Conservation (phyloP, 306 rosid species). For the Dryas drummondii region DNA sequence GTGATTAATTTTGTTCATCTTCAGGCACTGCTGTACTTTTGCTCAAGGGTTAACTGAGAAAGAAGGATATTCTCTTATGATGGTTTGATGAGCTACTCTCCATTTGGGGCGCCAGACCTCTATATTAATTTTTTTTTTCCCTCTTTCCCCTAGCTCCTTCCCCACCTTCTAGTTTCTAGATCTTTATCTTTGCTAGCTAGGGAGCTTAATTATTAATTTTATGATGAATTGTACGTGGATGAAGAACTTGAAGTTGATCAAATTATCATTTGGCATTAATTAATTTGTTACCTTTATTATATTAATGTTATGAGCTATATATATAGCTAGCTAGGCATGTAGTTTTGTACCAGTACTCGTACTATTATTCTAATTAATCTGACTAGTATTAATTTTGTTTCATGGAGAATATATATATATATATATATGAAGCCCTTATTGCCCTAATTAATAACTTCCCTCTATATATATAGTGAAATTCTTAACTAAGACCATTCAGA, state of each 20-base stretch:
- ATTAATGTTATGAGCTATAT: neutral
- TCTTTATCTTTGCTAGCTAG: slow-evolving; percentile 3
- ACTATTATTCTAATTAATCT: slow-evolving; percentile 31
- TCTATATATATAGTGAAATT: too few species aligned
- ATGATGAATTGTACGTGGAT: neutral
- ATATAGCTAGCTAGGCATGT: slow-evolving; percentile 25
- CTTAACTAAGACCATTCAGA: too few species aligned
- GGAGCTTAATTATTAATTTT: slow-evolving; percentile 2
- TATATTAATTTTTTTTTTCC: slow-evolving; percentile 1
- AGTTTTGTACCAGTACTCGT: slow-evolving; percentile 27
- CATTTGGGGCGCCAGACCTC: neutral
- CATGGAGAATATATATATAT: neutral
- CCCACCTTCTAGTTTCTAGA: slow-evolving; percentile 7
- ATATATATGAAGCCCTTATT: neutral
- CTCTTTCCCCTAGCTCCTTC: neutral
- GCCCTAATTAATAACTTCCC: neutral
- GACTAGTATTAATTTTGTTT: slow-evolving; percentile 2
- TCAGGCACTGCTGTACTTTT: neutral
- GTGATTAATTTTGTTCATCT: slow-evolving; percentile 12
- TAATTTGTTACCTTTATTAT: slow-evolving; percentile 16
- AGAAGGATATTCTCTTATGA: neutral
- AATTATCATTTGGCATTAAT: slow-evolving; percentile 13
- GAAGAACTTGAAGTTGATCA: neutral
- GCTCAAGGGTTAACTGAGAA: slow-evolving; percentile 7
- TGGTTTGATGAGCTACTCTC: neutral